phyloP scores from a whole-genome alignment of 148 eudicot species.

The Pouteria glomerata region DNA sequence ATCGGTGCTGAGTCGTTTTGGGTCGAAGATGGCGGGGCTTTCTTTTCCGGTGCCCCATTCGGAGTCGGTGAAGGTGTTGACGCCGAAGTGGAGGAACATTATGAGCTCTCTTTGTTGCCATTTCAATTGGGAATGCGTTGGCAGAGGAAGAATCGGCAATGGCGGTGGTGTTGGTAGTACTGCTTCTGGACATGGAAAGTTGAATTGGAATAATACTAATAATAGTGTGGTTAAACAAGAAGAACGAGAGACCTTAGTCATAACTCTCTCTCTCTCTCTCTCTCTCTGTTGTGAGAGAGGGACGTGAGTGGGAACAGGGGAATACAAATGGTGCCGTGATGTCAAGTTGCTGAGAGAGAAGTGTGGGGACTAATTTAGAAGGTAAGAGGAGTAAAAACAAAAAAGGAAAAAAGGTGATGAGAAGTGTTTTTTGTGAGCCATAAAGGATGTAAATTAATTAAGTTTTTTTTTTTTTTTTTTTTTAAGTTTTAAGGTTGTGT shows the following conservation, averaged over 20 bases:
- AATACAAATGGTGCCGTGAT: no score
- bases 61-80: constrained; percentile 80
- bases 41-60: constrained; percentile 84
- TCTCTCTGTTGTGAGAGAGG: not conserved
- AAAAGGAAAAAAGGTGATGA: no score
- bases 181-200: constrained; percentile 8
- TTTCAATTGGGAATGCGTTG: constrained; percentile 63
- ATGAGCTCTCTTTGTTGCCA: constrained; percentile 90
- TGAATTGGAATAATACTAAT: not conserved
- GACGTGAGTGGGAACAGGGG: not conserved
- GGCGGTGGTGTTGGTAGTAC: constrained; percentile 65
- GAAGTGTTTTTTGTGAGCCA: no score
- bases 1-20: constrained; percentile 47
- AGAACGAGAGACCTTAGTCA: constrained; percentile 4
- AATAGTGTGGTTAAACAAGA: constrained; percentile 1
- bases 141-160: constrained; percentile 74
- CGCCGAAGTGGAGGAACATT: constrained; percentile 89
- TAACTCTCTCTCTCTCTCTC: constrained; percentile 3
- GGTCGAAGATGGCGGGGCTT: constrained; percentile 61
- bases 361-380: no score
- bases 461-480: no score
- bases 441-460: no score
- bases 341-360: no score
- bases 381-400: no score
- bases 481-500: no score